Base-by-base conservation (phyloP, 495 filamentous ascomycete species). In the Penicillium herquei region DNA sequence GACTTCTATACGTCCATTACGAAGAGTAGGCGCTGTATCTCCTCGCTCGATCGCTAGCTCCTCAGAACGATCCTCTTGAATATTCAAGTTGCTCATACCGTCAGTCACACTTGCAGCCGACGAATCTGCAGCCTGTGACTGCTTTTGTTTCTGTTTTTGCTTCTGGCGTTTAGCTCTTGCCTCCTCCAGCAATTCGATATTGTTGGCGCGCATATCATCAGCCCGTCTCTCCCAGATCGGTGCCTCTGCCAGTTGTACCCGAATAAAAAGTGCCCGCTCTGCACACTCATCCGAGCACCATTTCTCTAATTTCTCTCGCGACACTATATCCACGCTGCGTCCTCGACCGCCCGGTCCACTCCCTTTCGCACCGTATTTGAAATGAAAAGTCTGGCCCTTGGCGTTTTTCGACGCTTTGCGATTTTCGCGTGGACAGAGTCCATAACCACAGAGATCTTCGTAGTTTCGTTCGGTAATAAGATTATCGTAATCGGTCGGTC, bases 251-350 rank as follows among this genome's bases (percentile, higher is more conserved):
- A 98, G 79, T 73, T 98, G 94, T 39, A 93, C 87, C 59, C 89
- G 87, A 55, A 98, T 76, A 70, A 89, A 95, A 59, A 96, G 73
- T 14, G 89, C 91, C 37, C 87, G 78, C 58, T 84, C 79, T 1
- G 86, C 88, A 77, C 94, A 98, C 14, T 75, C 76, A 42, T 88
- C 81, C 1, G 85, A 88, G 67, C 94, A 98, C 90, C 95, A 98
- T 64, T 87, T 86, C 70, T 95, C 91, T 9, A 93, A 61, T 61
- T 87, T 81, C 50, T 84, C 81, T 8, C 75, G 80, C n/a, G 81
- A 77, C 10, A 87, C 83, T 39, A 87, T 81, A 18, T 81, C 79
- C 69, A 83, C 73, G 49, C 79, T 73, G 35, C 73, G 64, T 41
- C 79, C 73, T 4, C 72, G 70, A 17, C 78, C 77, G 61, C 70